Percentiles rank a stretch among this genome's conserved stretches.
phyloP scores from a whole-genome alignment of 371 early-diverging fungal genomes.

The Mortierella sp. region DNA sequence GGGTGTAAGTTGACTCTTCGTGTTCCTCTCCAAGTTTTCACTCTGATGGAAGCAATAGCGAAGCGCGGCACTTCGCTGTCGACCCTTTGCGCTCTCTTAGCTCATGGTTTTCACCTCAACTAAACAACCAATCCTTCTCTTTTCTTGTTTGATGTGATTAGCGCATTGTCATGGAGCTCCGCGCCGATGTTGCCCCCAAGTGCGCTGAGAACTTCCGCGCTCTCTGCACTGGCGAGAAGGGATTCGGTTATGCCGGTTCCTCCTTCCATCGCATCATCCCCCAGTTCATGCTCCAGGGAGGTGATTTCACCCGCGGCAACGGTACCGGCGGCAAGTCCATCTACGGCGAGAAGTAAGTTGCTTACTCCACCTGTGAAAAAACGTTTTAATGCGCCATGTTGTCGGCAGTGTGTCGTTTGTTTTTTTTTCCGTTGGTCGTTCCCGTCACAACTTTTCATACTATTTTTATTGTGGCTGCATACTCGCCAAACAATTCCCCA shows the following conservation, averaged over 20 bases:
- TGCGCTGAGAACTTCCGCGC: slow-evolving; percentile 93
- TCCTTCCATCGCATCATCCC: slow-evolving; percentile 95
- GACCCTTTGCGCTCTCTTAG: not conserved
- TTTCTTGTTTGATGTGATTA: slow-evolving; percentile 6
- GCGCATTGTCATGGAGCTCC: slow-evolving; percentile 79
- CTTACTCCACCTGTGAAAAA: not conserved
- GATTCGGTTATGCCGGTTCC: slow-evolving; percentile 90
- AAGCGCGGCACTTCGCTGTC: not conserved
- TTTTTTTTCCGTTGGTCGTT: not conserved
- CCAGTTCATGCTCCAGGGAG: slow-evolving; percentile 99
- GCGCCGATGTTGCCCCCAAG: slow-evolving; percentile 86
- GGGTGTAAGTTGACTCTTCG: slow-evolving; percentile 58
- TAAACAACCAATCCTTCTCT: not conserved
- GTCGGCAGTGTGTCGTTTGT: not conserved
- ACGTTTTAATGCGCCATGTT: not conserved
- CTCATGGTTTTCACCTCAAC: too few species aligned
- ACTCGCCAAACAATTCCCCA: slow-evolving; percentile 3
- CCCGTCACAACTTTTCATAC: not conserved
- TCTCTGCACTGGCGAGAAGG: slow-evolving; percentile 74
- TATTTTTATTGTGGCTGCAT: not conserved
- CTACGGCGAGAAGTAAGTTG: slow-evolving; percentile 83
- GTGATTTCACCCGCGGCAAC: slow-evolving; percentile 95
- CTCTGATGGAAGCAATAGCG: not conserved
- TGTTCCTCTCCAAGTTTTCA: not conserved
- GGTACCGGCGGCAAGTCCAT: slow-evolving; percentile 99